Evolutionary conservation across 441 rosid genomes (phyloP).

Genomic region (Capsella rubella): DNA sequence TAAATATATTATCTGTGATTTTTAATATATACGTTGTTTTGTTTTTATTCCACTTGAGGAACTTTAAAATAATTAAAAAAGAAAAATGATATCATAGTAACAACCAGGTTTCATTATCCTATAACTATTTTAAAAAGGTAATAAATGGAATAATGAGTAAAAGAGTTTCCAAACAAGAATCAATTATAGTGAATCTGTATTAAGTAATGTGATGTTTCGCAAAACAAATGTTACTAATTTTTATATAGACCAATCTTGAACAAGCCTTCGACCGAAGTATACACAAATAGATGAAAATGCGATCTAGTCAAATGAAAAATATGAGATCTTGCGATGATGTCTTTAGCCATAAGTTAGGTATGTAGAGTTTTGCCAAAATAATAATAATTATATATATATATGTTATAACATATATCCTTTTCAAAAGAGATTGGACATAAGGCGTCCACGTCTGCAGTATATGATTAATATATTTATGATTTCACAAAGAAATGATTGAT

Average conservation of each 20-base stretch:
- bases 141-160: not conserved
- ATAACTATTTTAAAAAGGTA: no score
- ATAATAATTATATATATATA: no score
- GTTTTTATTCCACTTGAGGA: not conserved
- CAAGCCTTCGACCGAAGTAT: not conserved
- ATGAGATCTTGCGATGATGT: not conserved
- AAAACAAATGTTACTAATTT: not conserved
- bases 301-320: not conserved
- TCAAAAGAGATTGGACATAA: slow-evolving; percentile 10
- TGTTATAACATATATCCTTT: not conserved
- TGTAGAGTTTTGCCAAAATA: not conserved
- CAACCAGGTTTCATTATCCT: not conserved
- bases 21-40: not conserved
- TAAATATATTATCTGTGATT: not conserved
- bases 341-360: not conserved
- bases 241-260: not conserved
- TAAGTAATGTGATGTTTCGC: not conserved
- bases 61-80: not conserved
- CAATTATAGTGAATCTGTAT: not conserved
- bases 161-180: not conserved
- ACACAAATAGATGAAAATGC: not conserved
- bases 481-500: not conserved
- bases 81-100: not conserved
- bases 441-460: slow-evolving; percentile 14
- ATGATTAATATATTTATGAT: not conserved